Evolutionary conservation across 352 stramenopile genomes (phyloP), one percentile per base, ranked within the genome.

Genomic region (Globisporangium polare): DNA sequence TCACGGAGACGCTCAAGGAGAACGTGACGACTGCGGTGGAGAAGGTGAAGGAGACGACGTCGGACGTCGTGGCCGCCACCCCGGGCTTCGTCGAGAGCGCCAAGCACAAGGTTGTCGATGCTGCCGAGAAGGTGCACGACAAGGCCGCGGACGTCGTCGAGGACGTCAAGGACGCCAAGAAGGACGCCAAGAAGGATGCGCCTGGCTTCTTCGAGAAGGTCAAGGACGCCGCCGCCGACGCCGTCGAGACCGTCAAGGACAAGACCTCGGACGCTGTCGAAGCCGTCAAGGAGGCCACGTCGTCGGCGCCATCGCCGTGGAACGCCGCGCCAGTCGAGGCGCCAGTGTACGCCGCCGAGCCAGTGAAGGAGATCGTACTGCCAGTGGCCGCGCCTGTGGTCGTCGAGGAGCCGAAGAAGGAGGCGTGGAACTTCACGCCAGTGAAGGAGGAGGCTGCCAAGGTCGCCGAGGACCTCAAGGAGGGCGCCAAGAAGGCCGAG

Each of bases 391-490:
- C 17, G 6, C 33, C 43, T 24, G 47, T 53, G 12, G 49, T 58
- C 8, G 54, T 52, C 42, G 57, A 72, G 43, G 63, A 66, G 58
- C 62, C 13, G 26, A 61, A 58, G 43, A 57, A 60, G 55, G 55
- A 66, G 27, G 45, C 70, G 13, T 80, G 70, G 70, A 80, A 73
- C 31, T 53, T 66, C 46, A 63, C 60, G 29, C 67, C 69, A 26
- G 58, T 71, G 29, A 64, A 78, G 43, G 53, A 77, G 26, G 56
- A 69, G 47, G 56, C 55, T 20, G 55, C 72, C 45, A 66, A 75
- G 37, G 63, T 63, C 27, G 49, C 60, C 6, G 54, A 69, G 31
- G n/a, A 53, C 20, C 60, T 71, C n/a, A 58, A 71, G 49, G 51
- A 63, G 26, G 27, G 49, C 15, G 56, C 54, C 15, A 59, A 62